These are phyloP conservation scores for Ceratocystis colombiana DNA, from an alignment of 2,329 filamentous ascomycete species.

Conservation along the genomic window DNA sequence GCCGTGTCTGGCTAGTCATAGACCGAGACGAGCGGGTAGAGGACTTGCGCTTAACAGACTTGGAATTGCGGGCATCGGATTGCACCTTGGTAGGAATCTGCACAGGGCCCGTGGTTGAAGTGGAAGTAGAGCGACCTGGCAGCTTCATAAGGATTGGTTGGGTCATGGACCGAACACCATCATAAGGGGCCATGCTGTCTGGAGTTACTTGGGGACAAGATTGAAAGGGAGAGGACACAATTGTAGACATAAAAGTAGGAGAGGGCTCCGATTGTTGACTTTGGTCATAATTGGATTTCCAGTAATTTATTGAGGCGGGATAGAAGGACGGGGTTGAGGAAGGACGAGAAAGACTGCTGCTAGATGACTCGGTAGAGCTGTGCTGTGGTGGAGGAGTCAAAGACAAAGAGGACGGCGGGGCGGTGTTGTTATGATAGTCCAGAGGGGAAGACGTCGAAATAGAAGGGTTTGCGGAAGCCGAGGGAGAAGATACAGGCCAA, in stretches of 20 bases:
- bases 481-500: neutral
- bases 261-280: slow-evolving; percentile 24
- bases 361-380: slow-evolving; percentile 8
- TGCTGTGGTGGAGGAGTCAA: slow-evolving; percentile 15
- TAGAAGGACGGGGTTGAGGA: slow-evolving; percentile 18
- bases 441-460: slow-evolving; percentile 6
- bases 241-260: slow-evolving; percentile 22
- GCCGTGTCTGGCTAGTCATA: slow-evolving; percentile 31
- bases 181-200: slow-evolving; percentile 17
- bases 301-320: slow-evolving; percentile 12
- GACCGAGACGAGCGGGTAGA: slow-evolving; percentile 35
- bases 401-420: slow-evolving; percentile 7
- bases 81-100: slow-evolving; percentile 41
- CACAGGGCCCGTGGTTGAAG: slow-evolving; percentile 40
- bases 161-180: slow-evolving; percentile 6
- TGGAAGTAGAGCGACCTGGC: slow-evolving; percentile 23
- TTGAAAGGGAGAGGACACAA: slow-evolving; percentile 21
- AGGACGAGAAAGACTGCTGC: slow-evolving; percentile 18
- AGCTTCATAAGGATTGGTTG: slow-evolving; percentile 22
- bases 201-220: slow-evolving; percentile 8
- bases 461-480: neutral
- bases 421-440: neutral
- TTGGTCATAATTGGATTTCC: slow-evolving; percentile 26
- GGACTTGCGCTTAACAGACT: slow-evolving; percentile 21
- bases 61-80: neutral